A percentile compares a stretch with the other conserved stretches of the same genome.
Evolutionary conservation across 495 filamentous ascomycete genomes (phyloP).

Genomic region (Aspergillus bridgeri): DNA sequence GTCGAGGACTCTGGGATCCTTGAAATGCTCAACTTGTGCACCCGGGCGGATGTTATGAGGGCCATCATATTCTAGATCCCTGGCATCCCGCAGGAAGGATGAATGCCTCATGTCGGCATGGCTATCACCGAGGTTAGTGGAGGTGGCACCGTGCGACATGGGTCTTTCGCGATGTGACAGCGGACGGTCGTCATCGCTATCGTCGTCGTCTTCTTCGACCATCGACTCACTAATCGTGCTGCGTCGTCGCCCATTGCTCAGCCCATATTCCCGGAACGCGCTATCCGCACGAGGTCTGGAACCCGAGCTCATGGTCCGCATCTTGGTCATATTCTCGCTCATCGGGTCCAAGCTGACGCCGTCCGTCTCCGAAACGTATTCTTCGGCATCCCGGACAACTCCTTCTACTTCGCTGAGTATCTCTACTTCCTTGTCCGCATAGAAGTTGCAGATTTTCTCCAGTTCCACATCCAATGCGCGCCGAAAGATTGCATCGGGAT

Average conservation of each 20-base stretch:
- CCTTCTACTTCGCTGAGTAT: slow-evolving; percentile 77
- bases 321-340: slow-evolving; percentile 45
- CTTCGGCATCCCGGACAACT: slow-evolving; percentile 68
- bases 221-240: slow-evolving; percentile 48
- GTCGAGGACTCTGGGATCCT: slow-evolving; percentile 63
- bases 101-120: slow-evolving; percentile 46
- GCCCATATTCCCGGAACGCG: slow-evolving; percentile 42
- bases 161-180: slow-evolving; percentile 11
- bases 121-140: slow-evolving; percentile 34
- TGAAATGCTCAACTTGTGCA: slow-evolving; percentile 59
- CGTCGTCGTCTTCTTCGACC: slow-evolving; percentile 57
- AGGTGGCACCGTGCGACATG: slow-evolving; percentile 31
- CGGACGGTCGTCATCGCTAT: slow-evolving; percentile 43
- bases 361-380: slow-evolving; percentile 63
- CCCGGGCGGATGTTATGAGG: slow-evolving; percentile 19
- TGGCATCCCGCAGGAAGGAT: slow-evolving; percentile 25
- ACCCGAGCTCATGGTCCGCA: slow-evolving; percentile 35
- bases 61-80: slow-evolving; percentile 12
- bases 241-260: slow-evolving; percentile 38
- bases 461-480: slow-evolving; percentile 83
- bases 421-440: slow-evolving; percentile 79
- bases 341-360: slow-evolving; percentile 53
- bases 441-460: slow-evolving; percentile 91
- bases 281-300: slow-evolving; percentile 44
- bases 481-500: slow-evolving; percentile 75